These are phyloP conservation scores for Stentor roeselii DNA, from an alignment of 73 alveolate genomes.

Conservation along the genomic window DNA sequence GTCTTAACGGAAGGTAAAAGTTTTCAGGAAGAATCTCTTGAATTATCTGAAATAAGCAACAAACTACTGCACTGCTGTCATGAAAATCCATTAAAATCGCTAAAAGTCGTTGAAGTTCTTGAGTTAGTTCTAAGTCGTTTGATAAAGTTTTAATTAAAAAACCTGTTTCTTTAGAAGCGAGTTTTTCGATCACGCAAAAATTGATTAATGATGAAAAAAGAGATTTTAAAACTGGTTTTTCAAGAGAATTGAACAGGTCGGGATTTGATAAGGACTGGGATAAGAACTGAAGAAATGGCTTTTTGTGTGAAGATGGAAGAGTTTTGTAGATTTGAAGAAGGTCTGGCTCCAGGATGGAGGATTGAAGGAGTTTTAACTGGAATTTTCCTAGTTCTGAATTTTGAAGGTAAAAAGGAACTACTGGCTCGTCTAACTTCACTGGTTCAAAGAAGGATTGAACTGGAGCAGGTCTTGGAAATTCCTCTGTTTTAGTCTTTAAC, in stretches of 20 bases:
- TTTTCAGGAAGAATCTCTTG: not conserved
- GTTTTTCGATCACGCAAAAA: not conserved
- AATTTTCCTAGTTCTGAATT: not conserved
- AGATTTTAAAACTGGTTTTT: not conserved
- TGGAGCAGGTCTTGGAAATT: not conserved
- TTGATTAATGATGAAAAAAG: not conserved
- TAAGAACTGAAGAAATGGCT: not conserved
- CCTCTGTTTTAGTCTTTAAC: not conserved
- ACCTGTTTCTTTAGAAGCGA: not conserved
- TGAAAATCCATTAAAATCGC: not conserved
- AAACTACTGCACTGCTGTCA: not conserved
- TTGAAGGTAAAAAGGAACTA: not conserved
- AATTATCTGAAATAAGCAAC: not conserved
- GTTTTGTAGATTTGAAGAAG: not conserved
- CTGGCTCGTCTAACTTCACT: not conserved
- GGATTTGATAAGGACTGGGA: not conserved
- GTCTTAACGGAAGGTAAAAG: not conserved
- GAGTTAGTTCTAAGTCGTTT: slow-evolving; percentile 11
- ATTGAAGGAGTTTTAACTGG: not conserved
- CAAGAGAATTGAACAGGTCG: not conserved
- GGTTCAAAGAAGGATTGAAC: not conserved
- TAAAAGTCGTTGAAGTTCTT: not conserved
- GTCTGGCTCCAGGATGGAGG: not conserved
- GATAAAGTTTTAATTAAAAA: not conserved
- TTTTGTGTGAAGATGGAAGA: not conserved